Evolutionary conservation across 257 asterid species (phyloP).

Genomic region (Salvia splendens): DNA sequence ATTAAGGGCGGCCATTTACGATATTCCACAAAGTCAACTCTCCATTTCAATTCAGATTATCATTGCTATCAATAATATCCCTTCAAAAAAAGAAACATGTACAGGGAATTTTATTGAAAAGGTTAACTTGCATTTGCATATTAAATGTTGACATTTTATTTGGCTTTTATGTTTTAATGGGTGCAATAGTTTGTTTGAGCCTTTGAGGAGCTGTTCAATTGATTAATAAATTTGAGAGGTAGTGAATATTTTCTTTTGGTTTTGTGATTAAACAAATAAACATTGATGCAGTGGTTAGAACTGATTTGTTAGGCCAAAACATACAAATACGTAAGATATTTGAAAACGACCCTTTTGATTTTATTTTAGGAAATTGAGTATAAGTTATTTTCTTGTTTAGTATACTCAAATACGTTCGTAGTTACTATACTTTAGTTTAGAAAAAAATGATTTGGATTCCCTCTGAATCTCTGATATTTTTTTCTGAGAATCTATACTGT

Average conservation of each 20-base stretch:
- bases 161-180: constrained; percentile 31
- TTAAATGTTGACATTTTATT: constrained; percentile 32
- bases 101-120: neutral
- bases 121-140: constrained; percentile 18
- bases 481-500: too few relatives aligned
- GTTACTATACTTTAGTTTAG: too few relatives aligned
- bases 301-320: neutral
- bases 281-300: constrained; percentile 12
- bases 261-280: neutral
- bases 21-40: constrained; percentile 26
- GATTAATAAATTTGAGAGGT: neutral
- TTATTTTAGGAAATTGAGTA: too few relatives aligned
- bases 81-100: neutral
- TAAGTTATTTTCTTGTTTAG: too few relatives aligned
- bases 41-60: neutral
- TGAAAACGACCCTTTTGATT: neutral
- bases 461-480: too few relatives aligned
- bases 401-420: too few relatives aligned
- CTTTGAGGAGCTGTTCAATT: constrained; percentile 22
- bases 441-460: too few relatives aligned
- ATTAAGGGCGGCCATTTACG: constrained; percentile 18
- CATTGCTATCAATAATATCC: neutral
- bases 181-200: constrained; percentile 10
- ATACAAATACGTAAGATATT: neutral
- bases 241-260: neutral